These are phyloP conservation scores for Ganoderma meredithae DNA, from an alignment of 1,284 basidiomycete genomes.

Conservation along the genomic window DNA sequence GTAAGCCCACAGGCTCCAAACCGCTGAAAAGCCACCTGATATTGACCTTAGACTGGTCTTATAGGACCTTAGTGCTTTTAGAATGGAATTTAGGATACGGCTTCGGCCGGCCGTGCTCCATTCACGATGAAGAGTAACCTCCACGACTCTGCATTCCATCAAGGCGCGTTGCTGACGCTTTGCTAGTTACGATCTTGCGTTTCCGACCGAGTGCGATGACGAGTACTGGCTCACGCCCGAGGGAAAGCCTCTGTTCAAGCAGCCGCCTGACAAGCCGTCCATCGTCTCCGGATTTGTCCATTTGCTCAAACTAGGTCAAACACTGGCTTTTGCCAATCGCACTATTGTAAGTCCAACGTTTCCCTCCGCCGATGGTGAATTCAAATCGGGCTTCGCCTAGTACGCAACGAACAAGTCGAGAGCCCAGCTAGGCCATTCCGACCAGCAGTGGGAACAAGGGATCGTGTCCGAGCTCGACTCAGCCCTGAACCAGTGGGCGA, in stretches of 20 bases:
- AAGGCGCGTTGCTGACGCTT: background rate
- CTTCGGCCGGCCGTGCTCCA: too few relatives aligned
- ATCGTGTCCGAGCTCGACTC: constrained; percentile 36
- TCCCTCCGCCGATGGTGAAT: too few relatives aligned
- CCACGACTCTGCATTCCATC: too few relatives aligned
- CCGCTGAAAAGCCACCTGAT: too few relatives aligned
- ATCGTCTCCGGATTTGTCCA: constrained; percentile 56
- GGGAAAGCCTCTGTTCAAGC: constrained; percentile 49
- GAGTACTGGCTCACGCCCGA: constrained; percentile 63
- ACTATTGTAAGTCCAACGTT: constrained; percentile 50
- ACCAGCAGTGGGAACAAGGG: constrained; percentile 33
- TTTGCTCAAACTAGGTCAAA: constrained; percentile 59
- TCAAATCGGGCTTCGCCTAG: constrained; percentile 8
- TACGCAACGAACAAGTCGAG: constrained; percentile 33
- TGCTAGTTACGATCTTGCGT: constrained; percentile 62
- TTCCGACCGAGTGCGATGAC: constrained; percentile 68
- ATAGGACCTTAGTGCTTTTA: too few relatives aligned
- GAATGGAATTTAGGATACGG: too few relatives aligned
- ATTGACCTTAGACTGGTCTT: too few relatives aligned
- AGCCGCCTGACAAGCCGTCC: constrained; percentile 55
- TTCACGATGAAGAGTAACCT: too few relatives aligned
- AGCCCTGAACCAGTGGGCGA: constrained; percentile 34
- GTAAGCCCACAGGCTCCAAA: constrained; percentile 45
- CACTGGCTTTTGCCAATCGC: constrained; percentile 58
- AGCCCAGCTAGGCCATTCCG: constrained; percentile 27